Conservation (phyloP, 2,329 filamentous ascomycete genomes). For the Talaromyces pinophilus region DNA sequence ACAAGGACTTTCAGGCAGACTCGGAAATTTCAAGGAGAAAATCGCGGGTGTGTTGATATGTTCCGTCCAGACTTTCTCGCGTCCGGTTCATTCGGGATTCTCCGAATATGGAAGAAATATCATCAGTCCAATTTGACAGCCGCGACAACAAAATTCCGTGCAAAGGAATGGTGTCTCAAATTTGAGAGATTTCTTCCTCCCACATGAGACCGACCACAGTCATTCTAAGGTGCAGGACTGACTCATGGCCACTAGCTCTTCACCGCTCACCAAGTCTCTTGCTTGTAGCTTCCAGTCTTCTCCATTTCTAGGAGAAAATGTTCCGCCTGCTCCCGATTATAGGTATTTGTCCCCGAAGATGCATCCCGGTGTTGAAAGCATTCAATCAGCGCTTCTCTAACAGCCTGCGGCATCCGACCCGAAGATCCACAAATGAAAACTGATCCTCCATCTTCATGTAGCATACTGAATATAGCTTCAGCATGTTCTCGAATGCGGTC, state of each 20-base stretch:
- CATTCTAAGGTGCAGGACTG: background rate
- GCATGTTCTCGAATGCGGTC: conserved; percentile 59
- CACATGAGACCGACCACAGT: background rate
- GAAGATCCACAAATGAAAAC: conserved; percentile 58
- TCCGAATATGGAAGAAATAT: background rate
- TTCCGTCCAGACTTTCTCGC: background rate
- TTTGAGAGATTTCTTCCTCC: background rate
- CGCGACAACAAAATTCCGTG: background rate
- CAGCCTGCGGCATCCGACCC: conserved; percentile 70
- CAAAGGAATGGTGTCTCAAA: no score
- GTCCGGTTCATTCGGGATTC: background rate
- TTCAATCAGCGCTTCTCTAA: conserved; percentile 67
- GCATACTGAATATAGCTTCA: conserved; percentile 51
- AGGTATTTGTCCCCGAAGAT: conserved; percentile 27
- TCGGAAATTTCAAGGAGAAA: background rate
- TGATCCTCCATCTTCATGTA: conserved; percentile 55
- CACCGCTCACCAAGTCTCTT: conserved; percentile 65
- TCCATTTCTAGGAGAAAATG: conserved; percentile 59
- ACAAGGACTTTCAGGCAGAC: background rate
- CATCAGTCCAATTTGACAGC: background rate
- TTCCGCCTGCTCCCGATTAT: conserved; percentile 55
- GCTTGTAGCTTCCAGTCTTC: conserved; percentile 63
- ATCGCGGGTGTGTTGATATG: background rate
- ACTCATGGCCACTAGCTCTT: background rate
- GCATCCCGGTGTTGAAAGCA: conserved; percentile 53